Percentiles rank a stretch among this genome's conserved stretches.
phyloP scores from a whole-genome alignment of 2,329 filamentous ascomycete species.

The Dactylellina leptospora region DNA sequence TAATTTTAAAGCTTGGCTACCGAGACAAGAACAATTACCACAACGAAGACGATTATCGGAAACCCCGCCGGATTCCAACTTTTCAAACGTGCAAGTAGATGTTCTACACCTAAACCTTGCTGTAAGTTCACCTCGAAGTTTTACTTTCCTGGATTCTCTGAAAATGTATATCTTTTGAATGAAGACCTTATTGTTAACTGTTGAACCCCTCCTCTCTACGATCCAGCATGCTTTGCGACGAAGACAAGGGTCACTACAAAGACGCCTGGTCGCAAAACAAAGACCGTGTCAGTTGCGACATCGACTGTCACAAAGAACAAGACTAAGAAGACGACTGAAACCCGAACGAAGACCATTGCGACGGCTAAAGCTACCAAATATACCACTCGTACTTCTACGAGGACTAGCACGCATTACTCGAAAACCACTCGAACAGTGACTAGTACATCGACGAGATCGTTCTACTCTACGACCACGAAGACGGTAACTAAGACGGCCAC shows the following conservation, averaged over 20 bases:
- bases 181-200: neutral
- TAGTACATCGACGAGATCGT: neutral
- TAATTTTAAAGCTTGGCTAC: neutral
- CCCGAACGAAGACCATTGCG: neutral
- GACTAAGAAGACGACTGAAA: neutral
- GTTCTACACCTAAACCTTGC: conserved; percentile 1
- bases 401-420: neutral
- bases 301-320: neutral
- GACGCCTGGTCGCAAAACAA: neutral
- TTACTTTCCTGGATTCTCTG: neutral
- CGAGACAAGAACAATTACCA: neutral
- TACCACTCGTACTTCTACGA: conserved; percentile 1
- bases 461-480: neutral
- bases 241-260: neutral
- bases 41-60: neutral
- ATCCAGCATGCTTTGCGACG: conserved; percentile 1
- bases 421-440: neutral
- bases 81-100: neutral
- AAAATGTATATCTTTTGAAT: too few relatives aligned
- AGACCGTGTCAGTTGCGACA: neutral
- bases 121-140: neutral
- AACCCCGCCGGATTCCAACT: neutral
- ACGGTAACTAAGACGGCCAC: neutral
- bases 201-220: neutral
- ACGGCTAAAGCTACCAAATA: neutral